Evolutionary conservation across 1,284 basidiomycete genomes (phyloP).

Genomic region (Pseudozyma thailandica): DNA sequence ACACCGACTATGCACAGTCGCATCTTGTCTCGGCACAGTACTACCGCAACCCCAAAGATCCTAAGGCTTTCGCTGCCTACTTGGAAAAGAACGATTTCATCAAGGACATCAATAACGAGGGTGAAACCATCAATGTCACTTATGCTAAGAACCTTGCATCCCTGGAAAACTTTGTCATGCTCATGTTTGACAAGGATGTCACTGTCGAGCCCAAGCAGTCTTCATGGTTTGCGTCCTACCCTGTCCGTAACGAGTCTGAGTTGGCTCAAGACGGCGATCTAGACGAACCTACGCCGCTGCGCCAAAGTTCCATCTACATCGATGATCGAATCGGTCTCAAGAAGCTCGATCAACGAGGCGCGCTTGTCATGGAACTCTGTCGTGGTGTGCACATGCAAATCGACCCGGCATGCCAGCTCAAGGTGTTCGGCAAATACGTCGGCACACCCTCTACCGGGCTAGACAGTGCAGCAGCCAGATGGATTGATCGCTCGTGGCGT

Average conservation of each 20-base stretch:
- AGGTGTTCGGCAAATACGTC: slow-evolving; percentile 61
- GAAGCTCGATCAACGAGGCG: slow-evolving; percentile 77
- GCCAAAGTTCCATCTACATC: slow-evolving; percentile 78
- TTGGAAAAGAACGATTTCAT: slow-evolving; percentile 74
- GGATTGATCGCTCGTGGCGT: slow-evolving; percentile 38
- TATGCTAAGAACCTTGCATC: slow-evolving; percentile 60
- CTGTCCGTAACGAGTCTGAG: slow-evolving; percentile 44
- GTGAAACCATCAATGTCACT: slow-evolving; percentile 41
- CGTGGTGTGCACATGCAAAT: slow-evolving; percentile 64
- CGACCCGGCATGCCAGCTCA: slow-evolving; percentile 58
- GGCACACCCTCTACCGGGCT: slow-evolving; percentile 44
- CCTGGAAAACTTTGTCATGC: slow-evolving; percentile 67
- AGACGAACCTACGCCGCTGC: slow-evolving; percentile 74
- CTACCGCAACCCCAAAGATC: slow-evolving; percentile 79
- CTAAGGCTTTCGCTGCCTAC: slow-evolving; percentile 77
- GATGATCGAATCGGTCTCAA: slow-evolving; percentile 90
- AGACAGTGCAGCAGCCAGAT: slow-evolving; percentile 17
- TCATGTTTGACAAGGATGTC: slow-evolving; percentile 63
- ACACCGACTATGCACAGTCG: slow-evolving; percentile 71
- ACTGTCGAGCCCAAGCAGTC: slow-evolving; percentile 64
- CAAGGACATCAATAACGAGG: slow-evolving; percentile 69
- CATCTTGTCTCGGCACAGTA: slow-evolving; percentile 82
- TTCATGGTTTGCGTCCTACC: slow-evolving; percentile 63
- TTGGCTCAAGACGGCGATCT: not conserved
- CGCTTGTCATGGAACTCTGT: slow-evolving; percentile 61